These are phyloP conservation scores for Magnolia officinalis DNA, from an alignment of 164 flowering plant species.

Conservation along the genomic window DNA sequence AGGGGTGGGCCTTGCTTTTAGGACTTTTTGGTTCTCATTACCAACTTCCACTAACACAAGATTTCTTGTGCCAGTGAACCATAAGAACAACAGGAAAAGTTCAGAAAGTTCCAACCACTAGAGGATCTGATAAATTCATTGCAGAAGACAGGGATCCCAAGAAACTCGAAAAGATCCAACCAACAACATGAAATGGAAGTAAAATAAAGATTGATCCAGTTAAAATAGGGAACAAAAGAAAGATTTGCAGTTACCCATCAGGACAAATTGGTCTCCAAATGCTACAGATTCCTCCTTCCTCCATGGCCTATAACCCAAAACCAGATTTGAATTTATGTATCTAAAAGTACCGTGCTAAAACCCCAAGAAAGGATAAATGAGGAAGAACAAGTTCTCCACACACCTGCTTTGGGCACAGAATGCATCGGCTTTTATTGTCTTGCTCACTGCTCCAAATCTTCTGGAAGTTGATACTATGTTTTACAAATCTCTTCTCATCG, in stretches of 20 bases:
- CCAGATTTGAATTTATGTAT: neutral
- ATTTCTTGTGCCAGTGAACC: neutral
- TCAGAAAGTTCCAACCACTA: neutral
- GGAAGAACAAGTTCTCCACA: neutral
- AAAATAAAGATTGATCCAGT: neutral
- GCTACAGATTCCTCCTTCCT: conserved; percentile 55
- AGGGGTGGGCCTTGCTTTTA: neutral
- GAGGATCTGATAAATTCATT: neutral
- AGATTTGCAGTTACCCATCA: conserved; percentile 61
- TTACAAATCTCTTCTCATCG: conserved; percentile 45
- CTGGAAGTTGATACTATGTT: conserved; percentile 62
- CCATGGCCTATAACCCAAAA: conserved; percentile 37
- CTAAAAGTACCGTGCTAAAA: neutral
- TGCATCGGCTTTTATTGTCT: conserved; percentile 60
- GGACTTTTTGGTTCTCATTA: neutral
- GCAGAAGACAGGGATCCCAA: too few species aligned
- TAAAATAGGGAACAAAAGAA: neutral
- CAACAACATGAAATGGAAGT: neutral
- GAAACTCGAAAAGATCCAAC: neutral
- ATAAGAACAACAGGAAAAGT: neutral
- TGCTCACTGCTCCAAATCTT: conserved; percentile 94
- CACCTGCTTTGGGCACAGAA: conserved; percentile 80
- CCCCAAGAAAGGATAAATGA: neutral
- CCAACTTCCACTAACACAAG: neutral
- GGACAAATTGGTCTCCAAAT: conserved; percentile 96